These are phyloP conservation scores for Epichloe bromicola DNA, from an alignment of 2,329 filamentous ascomycete species.

Conservation along the genomic window DNA sequence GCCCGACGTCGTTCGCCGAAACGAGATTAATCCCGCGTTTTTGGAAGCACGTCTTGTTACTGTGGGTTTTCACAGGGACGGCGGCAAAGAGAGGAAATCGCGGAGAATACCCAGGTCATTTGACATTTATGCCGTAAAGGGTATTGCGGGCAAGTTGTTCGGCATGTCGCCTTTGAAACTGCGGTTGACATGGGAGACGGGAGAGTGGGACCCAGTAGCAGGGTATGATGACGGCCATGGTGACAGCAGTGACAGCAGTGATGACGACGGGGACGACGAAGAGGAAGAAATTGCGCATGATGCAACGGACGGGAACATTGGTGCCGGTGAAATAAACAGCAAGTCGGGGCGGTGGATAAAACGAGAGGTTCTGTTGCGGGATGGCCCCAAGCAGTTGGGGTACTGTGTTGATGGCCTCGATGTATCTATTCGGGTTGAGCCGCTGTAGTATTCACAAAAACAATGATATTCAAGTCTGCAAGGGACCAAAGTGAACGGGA, in stretches of 20 bases:
- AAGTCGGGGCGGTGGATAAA: constrained; percentile 52
- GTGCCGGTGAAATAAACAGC: constrained; percentile 8
- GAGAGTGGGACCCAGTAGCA: constrained; percentile 73
- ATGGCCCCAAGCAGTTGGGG: constrained; percentile 69
- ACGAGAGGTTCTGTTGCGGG: constrained; percentile 65
- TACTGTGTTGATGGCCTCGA: constrained; percentile 68
- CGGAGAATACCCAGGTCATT: constrained; percentile 58
- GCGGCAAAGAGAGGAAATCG: constrained; percentile 16
- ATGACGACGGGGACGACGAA: constrained; percentile 29
- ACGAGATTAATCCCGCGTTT: constrained; percentile 59
- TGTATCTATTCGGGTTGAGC: constrained; percentile 58
- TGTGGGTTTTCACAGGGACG: constrained; percentile 37
- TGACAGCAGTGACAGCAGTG: constrained; percentile 38
- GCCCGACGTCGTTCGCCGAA: constrained; percentile 46
- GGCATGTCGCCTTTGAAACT: constrained; percentile 48
- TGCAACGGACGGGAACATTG: neutral
- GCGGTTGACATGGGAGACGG: constrained; percentile 73
- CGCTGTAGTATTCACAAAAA: constrained; percentile 8
- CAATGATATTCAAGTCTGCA: no score
- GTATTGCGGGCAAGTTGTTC: constrained; percentile 62
- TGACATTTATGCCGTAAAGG: constrained; percentile 71
- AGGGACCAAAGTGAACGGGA: no score
- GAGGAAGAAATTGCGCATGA: constrained; percentile 16
- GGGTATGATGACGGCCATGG: constrained; percentile 46
- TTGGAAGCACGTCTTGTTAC: constrained; percentile 65